phyloP scores from a whole-genome alignment of 176 grass and related monocot genomes.

The Miscanthus lutarioriparius region DNA sequence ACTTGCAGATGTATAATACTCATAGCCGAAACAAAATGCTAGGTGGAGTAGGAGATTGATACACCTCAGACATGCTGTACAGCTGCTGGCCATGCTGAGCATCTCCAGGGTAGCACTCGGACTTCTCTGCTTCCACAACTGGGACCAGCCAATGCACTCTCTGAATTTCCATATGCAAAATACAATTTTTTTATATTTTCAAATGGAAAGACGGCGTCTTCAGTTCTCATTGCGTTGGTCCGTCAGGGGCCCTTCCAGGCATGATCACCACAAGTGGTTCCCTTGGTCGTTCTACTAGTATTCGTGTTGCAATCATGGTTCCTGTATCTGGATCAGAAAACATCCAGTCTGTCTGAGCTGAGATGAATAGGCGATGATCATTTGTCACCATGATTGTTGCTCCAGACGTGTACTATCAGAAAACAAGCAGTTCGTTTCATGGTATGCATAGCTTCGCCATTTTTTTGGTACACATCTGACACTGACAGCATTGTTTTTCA shows the following conservation, averaged over 20 bases:
- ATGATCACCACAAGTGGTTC: background rate
- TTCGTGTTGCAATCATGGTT: conserved; percentile 1
- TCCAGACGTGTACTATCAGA: background rate
- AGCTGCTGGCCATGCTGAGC: background rate
- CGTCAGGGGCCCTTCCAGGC: background rate
- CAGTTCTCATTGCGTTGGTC: background rate
- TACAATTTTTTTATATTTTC: background rate
- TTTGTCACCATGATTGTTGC: background rate
- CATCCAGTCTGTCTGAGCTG: conserved; percentile 8
- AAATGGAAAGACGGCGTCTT: background rate
- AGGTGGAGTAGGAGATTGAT: background rate
- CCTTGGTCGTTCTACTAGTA: background rate
- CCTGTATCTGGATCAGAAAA: background rate
- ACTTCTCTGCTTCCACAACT: background rate
- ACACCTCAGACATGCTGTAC: background rate
- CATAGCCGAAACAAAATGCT: background rate
- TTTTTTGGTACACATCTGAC: background rate
- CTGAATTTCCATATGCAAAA: background rate
- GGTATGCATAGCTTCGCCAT: background rate
- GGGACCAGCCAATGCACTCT: background rate
- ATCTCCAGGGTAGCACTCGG: background rate
- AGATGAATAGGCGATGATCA: background rate
- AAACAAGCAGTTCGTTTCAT: conserved; percentile 2
- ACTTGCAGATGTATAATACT: background rate
- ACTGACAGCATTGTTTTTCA: background rate